Evolutionary conservation across 129 eudicot species (phyloP), one percentile per base, ranked within the genome.

Genomic region (Solidago caesia): DNA sequence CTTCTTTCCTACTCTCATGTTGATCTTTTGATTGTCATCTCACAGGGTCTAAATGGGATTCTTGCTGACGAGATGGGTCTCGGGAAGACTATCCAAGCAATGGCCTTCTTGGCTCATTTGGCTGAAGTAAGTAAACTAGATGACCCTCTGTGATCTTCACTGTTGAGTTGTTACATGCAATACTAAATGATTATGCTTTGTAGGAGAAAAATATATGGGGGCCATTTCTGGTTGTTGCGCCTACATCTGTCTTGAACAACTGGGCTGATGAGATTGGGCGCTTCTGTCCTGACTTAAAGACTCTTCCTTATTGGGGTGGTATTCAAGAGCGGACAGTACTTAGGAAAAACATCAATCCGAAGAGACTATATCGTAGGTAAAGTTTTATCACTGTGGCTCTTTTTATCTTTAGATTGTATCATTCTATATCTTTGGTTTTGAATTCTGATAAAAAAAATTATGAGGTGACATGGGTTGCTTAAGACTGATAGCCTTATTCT

Each of bases 21-120:
- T 46, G 59, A 6, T 59, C 12, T 6, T 8, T 72, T 51, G 53
- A 66, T 53, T 51, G 80, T 56, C 77, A 55, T 77, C 55, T 42
- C 45, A 55, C 75, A 94, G 99, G 99, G 99, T 77, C 78, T 94
- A 53, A 94, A 94, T 85, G 99, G 99, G 69, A 94, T 94, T 78
- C 97, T 94, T 82, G 99, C 99, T 85, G 99, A 94, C 74, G 99
- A 94, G 82, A 94, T 94, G 97, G 99, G 99, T 42, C 86, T 94
- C 67, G 99, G 99, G 76, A 94, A 94, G 82, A 94, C 99, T 57
- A 94, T 94, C 76, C 99, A 94, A 70, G 97, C 99, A 42, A 94
- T 94, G 99, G 96, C 97, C 6, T 94, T 94, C 84, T 82, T 94
- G 91, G 99, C 99, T 79, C 97, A 94, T 87, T 77, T 94, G 78